A percentile compares a stretch with the other conserved stretches of the same genome.
These are phyloP conservation scores for Acmispon strigosus DNA, from an alignment of 306 rosid species.

Conservation along the genomic window DNA sequence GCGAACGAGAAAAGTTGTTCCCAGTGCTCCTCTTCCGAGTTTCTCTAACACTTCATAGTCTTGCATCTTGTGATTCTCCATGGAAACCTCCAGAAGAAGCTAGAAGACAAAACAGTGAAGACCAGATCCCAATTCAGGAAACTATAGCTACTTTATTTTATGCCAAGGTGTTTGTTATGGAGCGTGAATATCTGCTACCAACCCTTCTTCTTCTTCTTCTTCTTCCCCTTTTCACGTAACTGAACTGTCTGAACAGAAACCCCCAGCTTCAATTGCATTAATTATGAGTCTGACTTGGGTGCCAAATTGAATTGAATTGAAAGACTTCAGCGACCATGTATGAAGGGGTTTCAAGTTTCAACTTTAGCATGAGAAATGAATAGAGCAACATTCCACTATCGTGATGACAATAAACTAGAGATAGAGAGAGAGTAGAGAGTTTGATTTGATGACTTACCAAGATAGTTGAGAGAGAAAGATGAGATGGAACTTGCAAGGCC, in stretches of 20 bases:
- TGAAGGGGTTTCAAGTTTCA: constrained; percentile 17
- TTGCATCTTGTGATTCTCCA: constrained; percentile 63
- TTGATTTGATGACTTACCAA: not conserved
- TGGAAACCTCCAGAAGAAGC: constrained; percentile 39
- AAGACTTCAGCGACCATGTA: constrained; percentile 21
- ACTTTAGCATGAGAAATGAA: constrained; percentile 33
- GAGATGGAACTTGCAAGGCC: constrained; percentile 5
- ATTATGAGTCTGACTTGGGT: constrained; percentile 17
- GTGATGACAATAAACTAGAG: constrained; percentile 6
- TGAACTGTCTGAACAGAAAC: constrained; percentile 10
- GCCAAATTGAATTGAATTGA: constrained; percentile 13
- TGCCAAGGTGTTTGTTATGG: not conserved
- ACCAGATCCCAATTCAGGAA: constrained; percentile 29
- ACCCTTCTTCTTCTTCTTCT: not conserved
- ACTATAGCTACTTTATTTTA: not conserved
- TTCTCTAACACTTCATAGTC: constrained; percentile 73
- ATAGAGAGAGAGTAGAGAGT: constrained; percentile 18
- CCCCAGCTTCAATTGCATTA: constrained; percentile 16
- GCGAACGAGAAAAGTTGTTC: constrained; percentile 74
- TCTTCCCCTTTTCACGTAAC: not conserved
- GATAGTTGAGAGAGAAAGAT: constrained; percentile 19
- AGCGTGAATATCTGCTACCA: not conserved
- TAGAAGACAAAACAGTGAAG: constrained; percentile 25
- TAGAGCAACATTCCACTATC: constrained; percentile 34
- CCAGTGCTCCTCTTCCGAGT: constrained; percentile 85